A percentile compares a stretch with the other conserved stretches of the same genome.
phyloP scores from a whole-genome alignment of 2,329 filamentous ascomycete species.

The Fusarium mundagurra region DNA sequence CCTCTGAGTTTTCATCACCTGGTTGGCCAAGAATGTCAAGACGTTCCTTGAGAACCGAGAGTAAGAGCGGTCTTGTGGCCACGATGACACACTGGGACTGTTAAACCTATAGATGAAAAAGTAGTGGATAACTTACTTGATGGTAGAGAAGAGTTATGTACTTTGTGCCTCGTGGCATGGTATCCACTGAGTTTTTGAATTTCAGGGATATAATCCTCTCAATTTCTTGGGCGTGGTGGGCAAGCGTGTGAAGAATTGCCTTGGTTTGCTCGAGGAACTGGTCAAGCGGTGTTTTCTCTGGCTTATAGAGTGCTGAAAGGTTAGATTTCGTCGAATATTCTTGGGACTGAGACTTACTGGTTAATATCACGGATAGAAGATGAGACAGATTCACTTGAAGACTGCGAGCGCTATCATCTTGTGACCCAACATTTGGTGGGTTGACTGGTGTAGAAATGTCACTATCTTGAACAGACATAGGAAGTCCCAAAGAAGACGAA shows the following conservation, averaged over 20 bases:
- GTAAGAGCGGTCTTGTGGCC: slow-evolving; percentile 50
- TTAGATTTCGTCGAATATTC: no score
- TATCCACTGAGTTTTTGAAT: slow-evolving; percentile 48
- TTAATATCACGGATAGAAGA: slow-evolving; percentile 49
- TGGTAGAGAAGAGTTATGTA: slow-evolving; percentile 53
- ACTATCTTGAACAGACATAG: slow-evolving; percentile 50
- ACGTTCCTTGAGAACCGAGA: slow-evolving; percentile 52
- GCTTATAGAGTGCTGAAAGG: slow-evolving; percentile 49
- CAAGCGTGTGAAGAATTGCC: slow-evolving; percentile 49
- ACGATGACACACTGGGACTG: slow-evolving; percentile 49
- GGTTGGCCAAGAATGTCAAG: slow-evolving; percentile 42
- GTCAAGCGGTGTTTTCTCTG: slow-evolving; percentile 46
- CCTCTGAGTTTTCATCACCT: slow-evolving; percentile 45
- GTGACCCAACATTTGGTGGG: slow-evolving; percentile 40
- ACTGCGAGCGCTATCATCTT: slow-evolving; percentile 45
- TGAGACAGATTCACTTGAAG: slow-evolving; percentile 51
- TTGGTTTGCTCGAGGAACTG: slow-evolving; percentile 50
- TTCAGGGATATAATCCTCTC: slow-evolving; percentile 48
- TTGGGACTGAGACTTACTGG: slow-evolving; percentile 38
- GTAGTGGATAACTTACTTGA: slow-evolving; percentile 40
- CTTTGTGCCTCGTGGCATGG: slow-evolving; percentile 50
- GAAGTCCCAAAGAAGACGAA: slow-evolving; percentile 51
- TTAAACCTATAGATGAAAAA: rapidly evolving
- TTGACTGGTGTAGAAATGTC: slow-evolving; percentile 51
- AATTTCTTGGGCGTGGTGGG: slow-evolving; percentile 51